Conservation (phyloP, 1,284 basidiomycete species). For the Tetrapyrgos nigripes region DNA sequence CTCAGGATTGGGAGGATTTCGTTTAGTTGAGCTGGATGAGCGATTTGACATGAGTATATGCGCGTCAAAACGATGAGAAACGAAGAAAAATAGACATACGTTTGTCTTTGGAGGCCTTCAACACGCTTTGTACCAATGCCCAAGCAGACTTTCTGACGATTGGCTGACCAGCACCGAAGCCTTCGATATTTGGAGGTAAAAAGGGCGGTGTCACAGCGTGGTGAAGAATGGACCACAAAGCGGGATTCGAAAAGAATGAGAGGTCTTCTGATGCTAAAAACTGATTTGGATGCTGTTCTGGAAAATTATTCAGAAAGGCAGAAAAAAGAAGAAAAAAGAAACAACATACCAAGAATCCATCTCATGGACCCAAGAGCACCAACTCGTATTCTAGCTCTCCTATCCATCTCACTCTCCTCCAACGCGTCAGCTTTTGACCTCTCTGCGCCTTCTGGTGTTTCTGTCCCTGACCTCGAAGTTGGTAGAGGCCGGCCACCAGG, state of each 20-base stretch:
- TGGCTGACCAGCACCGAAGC: constrained; percentile 69
- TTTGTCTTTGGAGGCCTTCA: constrained; percentile 44
- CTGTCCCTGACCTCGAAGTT: background rate
- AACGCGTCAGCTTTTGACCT: constrained; percentile 54
- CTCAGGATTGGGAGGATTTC: constrained; percentile 56
- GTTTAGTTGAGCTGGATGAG: constrained; percentile 42
- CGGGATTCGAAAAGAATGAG: constrained; percentile 54
- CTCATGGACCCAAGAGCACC: constrained; percentile 74
- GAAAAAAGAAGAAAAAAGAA: constrained; percentile 16
- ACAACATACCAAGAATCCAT: constrained; percentile 65
- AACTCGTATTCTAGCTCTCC: constrained; percentile 73
- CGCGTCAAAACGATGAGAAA: background rate
- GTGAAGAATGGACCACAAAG: constrained; percentile 64
- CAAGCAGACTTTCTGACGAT: constrained; percentile 73
- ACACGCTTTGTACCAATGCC: constrained; percentile 51
- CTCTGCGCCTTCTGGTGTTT: constrained; percentile 1
- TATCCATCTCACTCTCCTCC: constrained; percentile 72
- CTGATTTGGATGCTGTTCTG: constrained; percentile 26
- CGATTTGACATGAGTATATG: background rate
- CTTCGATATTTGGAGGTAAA: constrained; percentile 38
- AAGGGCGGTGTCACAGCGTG: constrained; percentile 53
- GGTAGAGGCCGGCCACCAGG: constrained; percentile 24
- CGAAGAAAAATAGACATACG: constrained; percentile 32
- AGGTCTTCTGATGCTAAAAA: constrained; percentile 36
- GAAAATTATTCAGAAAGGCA: constrained; percentile 2